Conservation (phyloP, 352 stramenopile genomes). For the Blastocystis sp. region DNA sequence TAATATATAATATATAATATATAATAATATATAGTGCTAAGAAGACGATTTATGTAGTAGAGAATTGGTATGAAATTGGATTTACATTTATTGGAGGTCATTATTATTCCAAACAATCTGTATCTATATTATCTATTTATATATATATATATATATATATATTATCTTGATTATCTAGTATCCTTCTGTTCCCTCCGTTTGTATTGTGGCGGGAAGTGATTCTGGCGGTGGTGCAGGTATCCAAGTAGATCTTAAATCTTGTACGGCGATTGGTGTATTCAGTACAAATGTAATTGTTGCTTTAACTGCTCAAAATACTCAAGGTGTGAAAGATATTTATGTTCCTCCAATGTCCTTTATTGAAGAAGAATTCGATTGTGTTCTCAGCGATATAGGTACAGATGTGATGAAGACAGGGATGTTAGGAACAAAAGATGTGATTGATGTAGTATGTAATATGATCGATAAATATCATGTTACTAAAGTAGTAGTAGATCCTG, state of each 20-base stretch:
- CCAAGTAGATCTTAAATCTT: slow-evolving; percentile 70
- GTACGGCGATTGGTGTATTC: slow-evolving; percentile 59
- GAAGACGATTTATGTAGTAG: too few relatives aligned
- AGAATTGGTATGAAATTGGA: too few relatives aligned
- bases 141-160: too few relatives aligned
- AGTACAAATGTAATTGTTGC: slow-evolving; percentile 63
- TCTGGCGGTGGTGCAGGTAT: slow-evolving; percentile 67
- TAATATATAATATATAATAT: too few relatives aligned
- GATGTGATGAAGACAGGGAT: slow-evolving; percentile 75
- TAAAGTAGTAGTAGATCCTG: slow-evolving; percentile 64
- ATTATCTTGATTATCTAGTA: too few relatives aligned
- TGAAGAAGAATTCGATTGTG: slow-evolving; percentile 53
- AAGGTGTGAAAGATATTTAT: slow-evolving; percentile 52
- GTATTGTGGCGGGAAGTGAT: slow-evolving; percentile 72
- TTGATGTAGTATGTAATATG: background rate
- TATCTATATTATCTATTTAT: too few relatives aligned
- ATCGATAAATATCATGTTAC: background rate
- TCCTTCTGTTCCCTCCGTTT: slow-evolving; percentile 45
- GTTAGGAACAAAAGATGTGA: slow-evolving; percentile 54
- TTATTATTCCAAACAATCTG: too few relatives aligned
- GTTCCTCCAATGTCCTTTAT: slow-evolving; percentile 56
- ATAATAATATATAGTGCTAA: too few relatives aligned
- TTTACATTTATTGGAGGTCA: too few relatives aligned
- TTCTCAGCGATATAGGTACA: slow-evolving; percentile 61
- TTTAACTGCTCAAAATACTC: slow-evolving; percentile 61